Conservation (phyloP, 441 rosid genomes). For the Capsella rubella region DNA sequence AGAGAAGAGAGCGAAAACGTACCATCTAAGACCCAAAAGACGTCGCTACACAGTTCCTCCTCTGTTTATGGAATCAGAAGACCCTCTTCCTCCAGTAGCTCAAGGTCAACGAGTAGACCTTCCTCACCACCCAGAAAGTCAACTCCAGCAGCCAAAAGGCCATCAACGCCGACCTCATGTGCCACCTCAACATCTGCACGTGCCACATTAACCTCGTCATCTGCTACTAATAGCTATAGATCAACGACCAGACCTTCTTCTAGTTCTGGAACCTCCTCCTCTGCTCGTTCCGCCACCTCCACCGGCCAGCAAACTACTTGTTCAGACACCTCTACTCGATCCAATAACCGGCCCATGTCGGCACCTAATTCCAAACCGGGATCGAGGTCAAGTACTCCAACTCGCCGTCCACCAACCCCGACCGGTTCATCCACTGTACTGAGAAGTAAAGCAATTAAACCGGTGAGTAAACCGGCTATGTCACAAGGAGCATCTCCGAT, state of each 20-base stretch:
- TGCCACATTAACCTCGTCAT: constrained; percentile 54
- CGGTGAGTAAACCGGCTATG: constrained; percentile 52
- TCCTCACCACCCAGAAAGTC: constrained; percentile 58
- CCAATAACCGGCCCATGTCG: constrained; percentile 46
- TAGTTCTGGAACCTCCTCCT: constrained; percentile 61
- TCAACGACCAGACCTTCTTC: constrained; percentile 41
- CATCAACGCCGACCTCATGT: constrained; percentile 56
- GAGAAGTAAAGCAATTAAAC: constrained; percentile 53
- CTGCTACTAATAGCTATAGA: constrained; percentile 50
- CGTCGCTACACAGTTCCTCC: not conserved
- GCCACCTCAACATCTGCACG: constrained; percentile 51
- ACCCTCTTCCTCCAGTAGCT: constrained; percentile 63
- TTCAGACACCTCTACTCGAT: constrained; percentile 49
- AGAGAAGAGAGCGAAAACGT: constrained; percentile 51
- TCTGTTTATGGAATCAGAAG: constrained; percentile 40
- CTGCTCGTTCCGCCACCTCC: constrained; percentile 45
- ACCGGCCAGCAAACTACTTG: constrained; percentile 54
- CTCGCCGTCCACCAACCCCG: constrained; percentile 44
- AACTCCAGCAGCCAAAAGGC: constrained; percentile 57
- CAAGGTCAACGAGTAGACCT: constrained; percentile 43
- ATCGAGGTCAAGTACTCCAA: constrained; percentile 67
- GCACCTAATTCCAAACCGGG: constrained; percentile 51
- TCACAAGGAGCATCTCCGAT: constrained; percentile 50
- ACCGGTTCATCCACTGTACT: constrained; percentile 46
- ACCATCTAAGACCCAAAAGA: constrained; percentile 22